Evolutionary conservation across 1,139 yeast genomes (phyloP), one percentile per base, ranked within the genome.

Genomic region (Protomyces macrosporus): DNA sequence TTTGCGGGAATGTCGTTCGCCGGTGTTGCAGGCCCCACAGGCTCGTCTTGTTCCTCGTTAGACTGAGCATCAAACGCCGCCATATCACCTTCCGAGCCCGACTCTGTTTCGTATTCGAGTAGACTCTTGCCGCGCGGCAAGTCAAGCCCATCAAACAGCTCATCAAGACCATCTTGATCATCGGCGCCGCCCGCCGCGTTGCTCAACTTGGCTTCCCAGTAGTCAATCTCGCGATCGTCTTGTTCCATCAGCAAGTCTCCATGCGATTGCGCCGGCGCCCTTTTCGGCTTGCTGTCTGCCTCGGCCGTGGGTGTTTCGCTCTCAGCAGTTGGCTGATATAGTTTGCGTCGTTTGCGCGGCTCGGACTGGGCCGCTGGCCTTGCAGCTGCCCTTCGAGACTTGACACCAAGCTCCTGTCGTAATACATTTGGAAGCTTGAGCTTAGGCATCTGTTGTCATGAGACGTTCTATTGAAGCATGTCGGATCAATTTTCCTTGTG

Each of bases 221-320:
- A 60, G n/a, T 45, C 63, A 39, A 60, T 60, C 48, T 60, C 63
- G 6, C 54, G 57, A 32, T 60, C 63, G 30, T 60, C 58, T 54
- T 53, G 53, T 2, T 60, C 63, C 63, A 60, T 53, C 48, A 54
- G 34, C 6, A 45, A 23, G 4, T 53, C 58, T 7, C 45, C 58
- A n/a, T 33, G 36, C 5, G 56, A 39, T 16, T 45, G 60, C n/a
- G 60, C 60, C 37, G 36, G 42, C 48, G n/a, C 60, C 45, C 16
- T 16, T 50, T 48, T 23, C 30, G 53, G 14, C 50, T n/a, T 45
- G 34, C 14, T 50, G 23, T 23, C 53, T 32, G 16, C 51, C 4
- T 4, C 40, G 12, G 12, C n/a, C 32, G 37, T 23, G 4, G 35
- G 35, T 14, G 16, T 12, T 12, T 57, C 61, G 36, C 30, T 50